phyloP scores from a whole-genome alignment of 208 protist genomes.

The Leishmania tarentolae region DNA sequence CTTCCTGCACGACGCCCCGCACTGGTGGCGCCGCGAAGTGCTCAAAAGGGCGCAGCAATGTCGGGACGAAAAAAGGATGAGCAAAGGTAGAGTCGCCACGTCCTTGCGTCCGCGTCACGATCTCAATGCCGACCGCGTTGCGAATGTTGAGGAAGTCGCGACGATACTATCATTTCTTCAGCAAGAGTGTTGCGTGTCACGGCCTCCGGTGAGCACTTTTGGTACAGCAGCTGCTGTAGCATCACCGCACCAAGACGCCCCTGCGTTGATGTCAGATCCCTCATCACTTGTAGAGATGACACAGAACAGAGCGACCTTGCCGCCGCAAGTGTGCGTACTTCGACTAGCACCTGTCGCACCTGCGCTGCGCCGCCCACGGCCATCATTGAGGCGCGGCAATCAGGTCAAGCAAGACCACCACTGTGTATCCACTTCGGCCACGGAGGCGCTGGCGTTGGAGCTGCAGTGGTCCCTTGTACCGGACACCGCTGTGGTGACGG shows the following conservation, averaged over 20 bases:
- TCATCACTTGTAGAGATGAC: not conserved
- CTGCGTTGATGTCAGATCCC: not conserved
- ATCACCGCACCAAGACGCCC: not conserved
- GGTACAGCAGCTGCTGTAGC: not conserved
- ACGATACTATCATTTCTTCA: slow-evolving; percentile 6
- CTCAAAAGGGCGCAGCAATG: not conserved
- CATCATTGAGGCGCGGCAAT: not conserved
- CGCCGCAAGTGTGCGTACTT: slow-evolving; percentile 1
- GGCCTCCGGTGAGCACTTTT: not conserved
- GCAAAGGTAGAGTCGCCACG: not conserved
- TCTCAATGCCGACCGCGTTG: not conserved
- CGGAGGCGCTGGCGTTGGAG: not conserved
- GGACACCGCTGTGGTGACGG: not conserved
- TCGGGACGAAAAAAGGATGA: not conserved
- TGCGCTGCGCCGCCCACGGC: not conserved
- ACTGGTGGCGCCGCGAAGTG: slow-evolving; percentile 13
- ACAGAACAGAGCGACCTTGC: not conserved
- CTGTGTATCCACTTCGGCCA: not conserved
- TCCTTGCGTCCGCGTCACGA: not conserved
- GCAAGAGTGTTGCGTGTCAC: slow-evolving; percentile 3
- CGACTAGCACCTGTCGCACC: not conserved
- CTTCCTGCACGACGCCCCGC: slow-evolving; percentile 15
- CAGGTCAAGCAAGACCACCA: not conserved
- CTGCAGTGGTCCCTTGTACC: slow-evolving; percentile 10
- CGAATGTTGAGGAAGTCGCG: not conserved